Percentiles rank a stretch among this genome's conserved stretches.
phyloP scores from a whole-genome alignment of 768 basidiomycete genomes.

The Termitomyces sp. region DNA sequence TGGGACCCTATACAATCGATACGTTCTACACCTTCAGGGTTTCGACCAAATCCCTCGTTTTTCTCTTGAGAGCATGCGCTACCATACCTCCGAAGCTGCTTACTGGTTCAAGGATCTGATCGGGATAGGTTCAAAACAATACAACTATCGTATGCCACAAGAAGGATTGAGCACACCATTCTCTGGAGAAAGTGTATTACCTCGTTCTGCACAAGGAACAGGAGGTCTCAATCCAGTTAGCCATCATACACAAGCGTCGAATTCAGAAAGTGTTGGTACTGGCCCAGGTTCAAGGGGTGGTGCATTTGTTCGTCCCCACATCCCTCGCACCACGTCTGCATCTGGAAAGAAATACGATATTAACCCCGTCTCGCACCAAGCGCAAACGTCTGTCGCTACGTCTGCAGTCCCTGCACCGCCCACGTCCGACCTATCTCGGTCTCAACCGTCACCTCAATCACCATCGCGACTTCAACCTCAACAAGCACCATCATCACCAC shows the following conservation, averaged over 20 bases:
- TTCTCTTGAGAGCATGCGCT: constrained; percentile 44
- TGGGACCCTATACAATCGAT: constrained; percentile 75
- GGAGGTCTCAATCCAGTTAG: constrained; percentile 30
- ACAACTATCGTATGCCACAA: constrained; percentile 12
- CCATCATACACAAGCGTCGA: constrained; percentile 22
- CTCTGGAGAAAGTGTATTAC: background rate
- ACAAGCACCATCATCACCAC: constrained; percentile 11
- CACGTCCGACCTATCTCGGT: background rate
- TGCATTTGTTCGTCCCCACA: constrained; percentile 27
- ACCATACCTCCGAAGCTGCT: constrained; percentile 37
- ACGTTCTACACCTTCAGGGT: constrained; percentile 66
- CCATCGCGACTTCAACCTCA: background rate
- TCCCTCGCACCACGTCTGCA: constrained; percentile 9
- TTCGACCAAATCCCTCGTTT: constrained; percentile 71
- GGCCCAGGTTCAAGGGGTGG: constrained; percentile 10
- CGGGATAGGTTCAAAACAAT: constrained; percentile 16
- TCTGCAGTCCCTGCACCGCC: background rate
- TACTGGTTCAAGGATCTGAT: constrained; percentile 39
- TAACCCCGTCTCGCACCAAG: constrained; percentile 40
- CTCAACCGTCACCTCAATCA: background rate
- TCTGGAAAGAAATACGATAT: constrained; percentile 20
- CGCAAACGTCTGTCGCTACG: constrained; percentile 18
- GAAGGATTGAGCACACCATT: constrained; percentile 1
- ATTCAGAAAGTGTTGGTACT: constrained; percentile 4
- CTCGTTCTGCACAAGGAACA: constrained; percentile 3